Conservation (phyloP, 23 red algal species). For the Gracilariopsis chorda region DNA sequence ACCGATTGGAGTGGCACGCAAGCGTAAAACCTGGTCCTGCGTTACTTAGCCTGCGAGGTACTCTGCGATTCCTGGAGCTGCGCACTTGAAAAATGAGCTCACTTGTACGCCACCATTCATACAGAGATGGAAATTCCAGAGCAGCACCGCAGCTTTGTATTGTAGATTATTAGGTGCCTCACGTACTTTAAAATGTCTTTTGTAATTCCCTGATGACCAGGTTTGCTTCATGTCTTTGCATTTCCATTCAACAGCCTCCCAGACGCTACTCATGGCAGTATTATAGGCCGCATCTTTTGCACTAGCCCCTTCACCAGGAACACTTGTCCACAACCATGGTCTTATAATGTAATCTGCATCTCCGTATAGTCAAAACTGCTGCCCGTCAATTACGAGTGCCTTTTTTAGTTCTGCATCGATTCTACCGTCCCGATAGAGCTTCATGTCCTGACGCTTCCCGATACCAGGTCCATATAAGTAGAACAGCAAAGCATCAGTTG, state of each 20-base stretch:
- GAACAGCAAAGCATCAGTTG: background rate
- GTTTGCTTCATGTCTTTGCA: slow-evolving; percentile 12
- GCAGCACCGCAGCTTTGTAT: slow-evolving; percentile 2
- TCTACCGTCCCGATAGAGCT: background rate
- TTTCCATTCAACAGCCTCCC: background rate
- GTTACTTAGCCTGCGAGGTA: no score
- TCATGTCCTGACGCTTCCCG: slow-evolving; percentile 17
- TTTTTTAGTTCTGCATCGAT: background rate
- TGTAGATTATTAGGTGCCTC: background rate
- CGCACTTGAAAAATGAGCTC: background rate
- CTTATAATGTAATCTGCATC: background rate
- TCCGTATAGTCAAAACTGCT: background rate
- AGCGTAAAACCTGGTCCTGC: no score
- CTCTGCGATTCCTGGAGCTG: background rate
- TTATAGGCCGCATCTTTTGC: background rate
- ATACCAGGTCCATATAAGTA: background rate
- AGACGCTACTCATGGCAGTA: background rate
- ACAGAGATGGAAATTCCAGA: background rate
- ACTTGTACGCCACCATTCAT: slow-evolving; percentile 6
- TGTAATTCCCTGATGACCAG: background rate
- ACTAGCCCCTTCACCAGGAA: background rate
- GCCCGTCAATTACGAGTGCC: background rate
- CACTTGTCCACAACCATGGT: background rate
- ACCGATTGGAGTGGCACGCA: no score
- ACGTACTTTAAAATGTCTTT: background rate